phyloP scores from a whole-genome alignment of 352 stramenopile species.

The Thalassiosira exigua region DNA sequence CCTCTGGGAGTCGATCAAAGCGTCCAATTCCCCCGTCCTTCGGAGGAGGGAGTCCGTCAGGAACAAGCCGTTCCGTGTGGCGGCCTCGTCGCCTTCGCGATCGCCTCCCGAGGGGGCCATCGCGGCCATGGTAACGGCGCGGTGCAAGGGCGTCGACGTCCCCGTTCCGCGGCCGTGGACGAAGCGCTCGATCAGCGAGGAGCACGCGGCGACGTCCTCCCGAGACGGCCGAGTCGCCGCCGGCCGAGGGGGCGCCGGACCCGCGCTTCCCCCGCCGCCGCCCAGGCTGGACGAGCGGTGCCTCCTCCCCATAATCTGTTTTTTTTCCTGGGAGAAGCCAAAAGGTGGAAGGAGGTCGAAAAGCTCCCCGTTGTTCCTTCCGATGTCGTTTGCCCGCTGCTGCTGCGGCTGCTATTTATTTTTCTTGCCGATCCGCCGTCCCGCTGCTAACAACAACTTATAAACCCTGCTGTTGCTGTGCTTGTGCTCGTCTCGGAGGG shows the following conservation, averaged over 20 bases:
- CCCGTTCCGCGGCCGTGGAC: constrained; percentile 22
- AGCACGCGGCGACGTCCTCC: constrained; percentile 27
- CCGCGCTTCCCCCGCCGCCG: constrained; percentile 12
- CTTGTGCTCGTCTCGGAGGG: no score
- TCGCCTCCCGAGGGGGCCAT: background rate
- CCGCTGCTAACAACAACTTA: no score
- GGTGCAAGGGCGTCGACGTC: constrained; percentile 25
- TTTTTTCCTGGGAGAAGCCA: no score
- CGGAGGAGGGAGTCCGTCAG: constrained; percentile 26
- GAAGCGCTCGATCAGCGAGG: constrained; percentile 38
- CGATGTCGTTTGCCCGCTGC: background rate
- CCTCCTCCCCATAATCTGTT: constrained; percentile 34
- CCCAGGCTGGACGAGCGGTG: constrained; percentile 38
- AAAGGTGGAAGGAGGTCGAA: no score
- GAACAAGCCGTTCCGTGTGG: constrained; percentile 35
- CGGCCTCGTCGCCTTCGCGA: background rate
- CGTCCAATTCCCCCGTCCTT: constrained; percentile 43
- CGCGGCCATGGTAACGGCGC: constrained; percentile 6
- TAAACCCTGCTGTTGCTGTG: no score
- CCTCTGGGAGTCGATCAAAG: background rate
- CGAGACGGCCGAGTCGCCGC: background rate
- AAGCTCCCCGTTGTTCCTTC: constrained; percentile 5
- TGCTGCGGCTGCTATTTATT: no score
- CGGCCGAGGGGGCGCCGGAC: background rate
- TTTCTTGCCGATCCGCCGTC: no score